Evolutionary conservation across 1,284 basidiomycete genomes (phyloP).

Genomic region (Paramarasmius palmivorus): DNA sequence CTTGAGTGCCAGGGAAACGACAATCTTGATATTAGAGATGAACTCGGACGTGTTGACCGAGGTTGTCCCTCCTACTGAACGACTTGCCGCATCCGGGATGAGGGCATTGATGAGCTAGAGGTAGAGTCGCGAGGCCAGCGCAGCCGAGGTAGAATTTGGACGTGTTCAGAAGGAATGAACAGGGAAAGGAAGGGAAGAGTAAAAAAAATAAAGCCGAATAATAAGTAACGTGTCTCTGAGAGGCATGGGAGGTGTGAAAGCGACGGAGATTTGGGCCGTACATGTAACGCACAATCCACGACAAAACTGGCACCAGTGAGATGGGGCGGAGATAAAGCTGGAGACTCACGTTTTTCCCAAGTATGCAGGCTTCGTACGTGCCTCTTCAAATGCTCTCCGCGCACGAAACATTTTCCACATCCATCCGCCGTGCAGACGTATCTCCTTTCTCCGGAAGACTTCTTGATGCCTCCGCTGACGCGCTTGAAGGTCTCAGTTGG

Average conservation of each 20-base stretch:
- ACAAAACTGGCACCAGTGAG: not conserved
- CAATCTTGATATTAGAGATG: constrained; percentile 37
- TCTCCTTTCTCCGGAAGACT: constrained; percentile 46
- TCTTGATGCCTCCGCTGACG: constrained; percentile 20
- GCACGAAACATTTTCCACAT: constrained; percentile 76
- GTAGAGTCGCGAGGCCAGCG: no score
- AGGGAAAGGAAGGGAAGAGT: not conserved
- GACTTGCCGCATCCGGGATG: constrained; percentile 69
- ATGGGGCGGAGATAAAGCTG: constrained; percentile 5
- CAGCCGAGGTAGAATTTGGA: not conserved
- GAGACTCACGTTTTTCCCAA: constrained; percentile 71
- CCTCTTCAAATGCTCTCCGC: constrained; percentile 77
- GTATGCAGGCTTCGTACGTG: constrained; percentile 79
- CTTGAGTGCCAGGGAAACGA: not conserved
- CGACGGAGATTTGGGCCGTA: not conserved
- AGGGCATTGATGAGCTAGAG: constrained; percentile 68
- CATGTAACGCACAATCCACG: not conserved
- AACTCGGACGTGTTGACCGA: constrained; percentile 75
- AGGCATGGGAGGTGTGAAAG: constrained; percentile 3
- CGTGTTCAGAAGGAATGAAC: not conserved
- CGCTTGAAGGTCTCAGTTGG: constrained; percentile 1
- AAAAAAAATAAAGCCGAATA: not conserved
- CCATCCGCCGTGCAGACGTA: constrained; percentile 70
- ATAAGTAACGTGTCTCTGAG: not conserved
- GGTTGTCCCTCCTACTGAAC: constrained; percentile 81